Base-by-base conservation (phyloP, 1,284 basidiomycete genomes). In the Sphaerobolus stellatus region DNA sequence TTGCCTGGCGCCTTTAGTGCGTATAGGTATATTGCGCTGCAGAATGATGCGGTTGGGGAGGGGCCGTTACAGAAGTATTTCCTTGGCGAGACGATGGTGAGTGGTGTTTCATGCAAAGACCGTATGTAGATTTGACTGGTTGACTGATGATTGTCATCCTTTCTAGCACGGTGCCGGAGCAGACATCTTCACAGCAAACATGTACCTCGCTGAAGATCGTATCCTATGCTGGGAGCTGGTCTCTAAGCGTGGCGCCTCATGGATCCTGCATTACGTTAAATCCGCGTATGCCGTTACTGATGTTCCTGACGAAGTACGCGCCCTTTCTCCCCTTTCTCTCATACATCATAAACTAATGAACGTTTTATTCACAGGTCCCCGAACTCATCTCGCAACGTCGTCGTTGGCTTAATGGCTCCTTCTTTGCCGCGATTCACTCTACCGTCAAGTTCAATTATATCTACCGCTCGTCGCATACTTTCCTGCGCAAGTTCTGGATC, bases 391-490 rank as follows among this genome's bases (percentile, higher is more conserved):
- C 91, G 1, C 94, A 97, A 68, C 86, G 94, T 54, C 82, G 94
- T 52, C 86, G 94, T 50, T 97, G 96, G 96, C 80, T 98, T 36
- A 99, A 98, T 67, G 96, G 96, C 5, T 95, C 92, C 5, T 98
- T 98, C 81, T 96, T 96, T 67, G 96, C 95, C 2, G 92, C 92
- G 0, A 84, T 95, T 36, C 92, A 98, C 73, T 88, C 87, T 55
- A 89, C 87, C 2, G 78, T 94, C 58, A 92, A 97, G 68, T 97
- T 98, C 70, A 84, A 91, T 63, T 94, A 96, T 66, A 83, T 98
- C 52, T 97, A 97, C 71, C 83, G 93, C 30, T 93, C 90, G 13
- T 88, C 87, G 28, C 96, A 98, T 70, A 75, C 81, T 1, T 80
- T 96, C 66, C 56, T 88, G 36, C 82, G 95, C 64, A 95, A 98